A percentile compares a stretch with the other conserved stretches of the same genome.
Evolutionary conservation across 139 green algal genomes (phyloP).

Genomic region (Medakamo hakoo): DNA sequence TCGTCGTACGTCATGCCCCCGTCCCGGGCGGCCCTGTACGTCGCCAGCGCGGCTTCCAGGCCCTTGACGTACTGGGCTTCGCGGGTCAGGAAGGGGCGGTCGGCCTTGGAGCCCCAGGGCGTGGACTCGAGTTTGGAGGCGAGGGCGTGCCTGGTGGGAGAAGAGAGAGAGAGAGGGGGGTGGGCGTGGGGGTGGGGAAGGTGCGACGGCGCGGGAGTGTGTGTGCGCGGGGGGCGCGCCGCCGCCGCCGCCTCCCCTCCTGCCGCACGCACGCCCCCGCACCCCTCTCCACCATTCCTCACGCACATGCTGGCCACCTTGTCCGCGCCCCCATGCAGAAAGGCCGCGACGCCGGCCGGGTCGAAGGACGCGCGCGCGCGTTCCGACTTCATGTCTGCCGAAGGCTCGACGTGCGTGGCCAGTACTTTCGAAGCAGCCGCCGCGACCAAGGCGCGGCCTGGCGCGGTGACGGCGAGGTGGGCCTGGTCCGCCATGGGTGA

Average conservation of each 20-base stretch:
- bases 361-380: conserved; percentile 44
- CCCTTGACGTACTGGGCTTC: conserved; percentile 66
- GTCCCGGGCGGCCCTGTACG: conserved; percentile 39
- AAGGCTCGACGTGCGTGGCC: no score
- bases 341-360: conserved; percentile 34
- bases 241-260: no score
- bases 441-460: no score
- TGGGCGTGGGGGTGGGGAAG: not conserved
- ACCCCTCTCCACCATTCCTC: not conserved
- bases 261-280: not conserved
- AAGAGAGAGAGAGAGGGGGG: not conserved
- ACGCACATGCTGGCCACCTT: conserved; percentile 43
- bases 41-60: conserved; percentile 50
- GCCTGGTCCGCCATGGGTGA: no score
- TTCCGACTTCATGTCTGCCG: no score
- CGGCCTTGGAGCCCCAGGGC: conserved; percentile 59
- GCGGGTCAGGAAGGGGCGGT: conserved; percentile 56
- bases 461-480: no score
- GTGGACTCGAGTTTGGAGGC: conserved; percentile 31
- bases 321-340: conserved; percentile 50
- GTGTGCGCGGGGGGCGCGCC: no score
- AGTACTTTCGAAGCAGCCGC: no score
- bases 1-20: conserved; percentile 57
- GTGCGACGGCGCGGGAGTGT: not conserved
- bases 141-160: conserved; percentile 30